Evolutionary conservation across 1,284 basidiomycete genomes (phyloP), one percentile per base, ranked within the genome.

Genomic region (Moesziomyces sp.): DNA sequence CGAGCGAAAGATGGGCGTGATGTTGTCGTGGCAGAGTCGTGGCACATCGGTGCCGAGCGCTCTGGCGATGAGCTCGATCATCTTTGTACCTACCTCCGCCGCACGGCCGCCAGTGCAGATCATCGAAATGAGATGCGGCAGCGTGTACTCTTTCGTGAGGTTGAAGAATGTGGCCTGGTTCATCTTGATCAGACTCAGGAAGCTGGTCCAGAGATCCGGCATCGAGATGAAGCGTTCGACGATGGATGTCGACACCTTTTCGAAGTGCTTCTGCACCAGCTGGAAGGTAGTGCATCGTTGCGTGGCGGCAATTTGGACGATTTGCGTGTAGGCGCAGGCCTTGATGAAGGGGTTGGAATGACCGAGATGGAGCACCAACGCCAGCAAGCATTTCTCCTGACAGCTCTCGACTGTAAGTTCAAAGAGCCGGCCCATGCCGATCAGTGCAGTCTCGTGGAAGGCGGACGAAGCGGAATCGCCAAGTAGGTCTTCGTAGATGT

Each of bases 251-350:
- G 75, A 76, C 28, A 83, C 68, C 14, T 57, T 57, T 28, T 69
- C 74, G 28, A 82, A 66, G 43, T 75, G 70, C 48, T 77, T 78
- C 4, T 64, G 63, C n/a, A 83, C 72, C n/a, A 83, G 66, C 57
- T 82, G 78, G 48, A 74, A 83, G 10, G 74, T 79, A 7, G 81
- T 82, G 56, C 75, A 77, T 46, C 60, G 23, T 16, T 80, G 73
- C 21, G 64, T 53, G 6, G 65, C 58, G 5, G 80, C 79, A 9
- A 83, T 72, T 49, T 82, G 69, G 14, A 75, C 68, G 23, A 80
- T 73, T 47, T 80, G 74, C 5, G 72, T 65, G 47, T 77, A 77
- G 3, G 76, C 81, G 5, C 79, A 70, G 19, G 78, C 68, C 55
- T 72, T 74, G 52, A 71, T 57, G 35, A 77, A 64, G 0, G 63